Percentiles rank a stretch among this genome's conserved stretches.
Evolutionary conservation across 768 basidiomycete genomes (phyloP).

Genomic region (Xerocomus spinulosus): DNA sequence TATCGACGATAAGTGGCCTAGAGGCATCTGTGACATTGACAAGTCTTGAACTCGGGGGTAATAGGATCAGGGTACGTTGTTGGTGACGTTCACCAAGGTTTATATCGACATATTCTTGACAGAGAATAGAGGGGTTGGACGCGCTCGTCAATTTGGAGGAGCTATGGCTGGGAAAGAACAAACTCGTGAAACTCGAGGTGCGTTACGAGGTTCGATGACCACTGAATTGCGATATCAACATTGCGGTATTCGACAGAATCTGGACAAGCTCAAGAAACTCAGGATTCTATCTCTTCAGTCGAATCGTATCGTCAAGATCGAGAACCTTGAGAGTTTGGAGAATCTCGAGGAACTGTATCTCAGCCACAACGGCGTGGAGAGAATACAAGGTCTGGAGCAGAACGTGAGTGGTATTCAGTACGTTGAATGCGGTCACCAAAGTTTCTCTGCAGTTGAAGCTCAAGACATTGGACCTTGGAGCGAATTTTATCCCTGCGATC

Average conservation of each 20-base stretch:
- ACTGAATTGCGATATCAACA: not conserved
- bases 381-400: slow-evolving; percentile 77
- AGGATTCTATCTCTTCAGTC: slow-evolving; percentile 89
- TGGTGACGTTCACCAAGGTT: not conserved
- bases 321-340: slow-evolving; percentile 68
- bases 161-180: slow-evolving; percentile 98
- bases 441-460: slow-evolving; percentile 48
- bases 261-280: slow-evolving; percentile 65
- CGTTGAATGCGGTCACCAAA: not conserved
- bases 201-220: not conserved
- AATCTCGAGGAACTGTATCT: slow-evolving; percentile 87
- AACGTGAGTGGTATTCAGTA: slow-evolving; percentile 51
- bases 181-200: slow-evolving; percentile 85
- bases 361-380: slow-evolving; percentile 86
- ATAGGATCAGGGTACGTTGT: slow-evolving; percentile 72
- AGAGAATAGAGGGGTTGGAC: slow-evolving; percentile 89
- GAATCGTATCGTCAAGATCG: slow-evolving; percentile 86
- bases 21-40: slow-evolving; percentile 53
- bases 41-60: slow-evolving; percentile 92
- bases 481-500: slow-evolving; percentile 74
- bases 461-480: slow-evolving; percentile 81
- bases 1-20: slow-evolving; percentile 71
- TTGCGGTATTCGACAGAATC: slow-evolving; percentile 44
- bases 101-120: slow-evolving; percentile 3
- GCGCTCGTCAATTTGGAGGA: slow-evolving; percentile 80